Base-by-base conservation (phyloP, 805 yeast species). In the Myxozyma melibiosi region DNA sequence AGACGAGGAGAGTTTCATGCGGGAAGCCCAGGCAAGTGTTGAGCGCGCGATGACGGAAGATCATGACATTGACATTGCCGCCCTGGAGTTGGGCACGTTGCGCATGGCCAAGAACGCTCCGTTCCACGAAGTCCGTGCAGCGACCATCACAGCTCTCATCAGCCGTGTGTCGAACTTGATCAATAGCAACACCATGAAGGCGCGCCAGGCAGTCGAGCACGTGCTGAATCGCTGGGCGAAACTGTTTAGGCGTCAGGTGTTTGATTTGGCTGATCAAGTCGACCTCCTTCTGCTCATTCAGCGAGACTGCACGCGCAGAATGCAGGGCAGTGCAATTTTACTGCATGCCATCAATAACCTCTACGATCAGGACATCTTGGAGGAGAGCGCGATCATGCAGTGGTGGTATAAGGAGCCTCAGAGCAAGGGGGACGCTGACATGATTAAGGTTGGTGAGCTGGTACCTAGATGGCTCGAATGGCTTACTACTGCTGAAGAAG, bases 91-190 rank as follows among this genome's bases (percentile, higher is more conserved):
- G 67, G 92, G 92, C 70, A 94, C 99, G 0, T 78, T 94, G 68
- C 81, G 98, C 74, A 92, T 94, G 99, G 89, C 97, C 67, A 87
- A 91, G 94, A 90, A 94, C 70, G 99, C 90, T 16, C 81, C 94
- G 0, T 92, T 94, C 72, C 95, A 89, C 67, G 96, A 91, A 68
- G 97, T 94, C 13, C 82, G 97, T 69, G 73, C 76, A 30, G 96
- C 96, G 4, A 89, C 96, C 0, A 76, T 84, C 34, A 77, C 78
- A 37, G 94, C 97, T 0, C 76, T 94, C 67, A 66, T 90, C 42
- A 76, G 77, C 41, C 80, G 94, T 67, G 82, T 88, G 11, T 78
- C 82, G 50, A 89, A 89, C 64, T 85, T 87, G 66, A 81, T 90
- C 37, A 79, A 83, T 39, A 88, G 96, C 0, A 88, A 82, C 58